Conservation (phyloP, 2,329 filamentous ascomycete genomes). For the Colletotrichum endophyticum region DNA sequence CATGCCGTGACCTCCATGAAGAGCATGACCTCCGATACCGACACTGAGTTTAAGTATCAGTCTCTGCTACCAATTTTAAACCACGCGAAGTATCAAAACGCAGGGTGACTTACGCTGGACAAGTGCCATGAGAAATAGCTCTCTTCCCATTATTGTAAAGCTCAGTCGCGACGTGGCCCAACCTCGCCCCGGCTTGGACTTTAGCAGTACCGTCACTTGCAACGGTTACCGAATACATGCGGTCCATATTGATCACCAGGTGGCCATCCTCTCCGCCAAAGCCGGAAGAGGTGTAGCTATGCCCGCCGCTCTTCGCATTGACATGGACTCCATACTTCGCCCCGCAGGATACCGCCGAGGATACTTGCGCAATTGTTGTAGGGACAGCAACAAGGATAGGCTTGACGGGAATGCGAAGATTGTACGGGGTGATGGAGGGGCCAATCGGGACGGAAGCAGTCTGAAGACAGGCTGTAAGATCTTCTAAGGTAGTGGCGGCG, state of each 20-base stretch:
- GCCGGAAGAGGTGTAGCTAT: conserved; percentile 54
- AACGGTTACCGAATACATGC: conserved; percentile 47
- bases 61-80: accelerated
- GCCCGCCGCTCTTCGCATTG: conserved; percentile 55
- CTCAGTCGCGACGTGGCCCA: conserved; percentile 50
- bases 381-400: conserved; percentile 50
- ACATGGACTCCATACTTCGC: conserved; percentile 44
- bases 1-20: conserved; percentile 45
- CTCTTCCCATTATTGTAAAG: conserved; percentile 41
- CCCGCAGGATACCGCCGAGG: conserved; percentile 51
- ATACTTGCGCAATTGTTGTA: conserved; percentile 44
- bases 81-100: accelerated
- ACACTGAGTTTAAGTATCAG: conserved; percentile 29
- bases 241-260: conserved; percentile 51
- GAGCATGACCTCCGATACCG: conserved; percentile 43
- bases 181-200: conserved; percentile 52
- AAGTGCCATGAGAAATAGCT: conserved; percentile 55
- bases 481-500: not conserved
- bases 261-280: conserved; percentile 53
- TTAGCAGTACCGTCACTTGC: conserved; percentile 43
- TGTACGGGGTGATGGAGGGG: conserved; percentile 28
- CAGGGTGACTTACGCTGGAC: conserved; percentile 45
- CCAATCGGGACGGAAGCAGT: conserved; percentile 24
- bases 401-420: conserved; percentile 36
- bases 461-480: conserved; percentile 25